Evolutionary conservation across 176 grass and related monocot genomes (phyloP).

Genomic region (Paspalum notatum): DNA sequence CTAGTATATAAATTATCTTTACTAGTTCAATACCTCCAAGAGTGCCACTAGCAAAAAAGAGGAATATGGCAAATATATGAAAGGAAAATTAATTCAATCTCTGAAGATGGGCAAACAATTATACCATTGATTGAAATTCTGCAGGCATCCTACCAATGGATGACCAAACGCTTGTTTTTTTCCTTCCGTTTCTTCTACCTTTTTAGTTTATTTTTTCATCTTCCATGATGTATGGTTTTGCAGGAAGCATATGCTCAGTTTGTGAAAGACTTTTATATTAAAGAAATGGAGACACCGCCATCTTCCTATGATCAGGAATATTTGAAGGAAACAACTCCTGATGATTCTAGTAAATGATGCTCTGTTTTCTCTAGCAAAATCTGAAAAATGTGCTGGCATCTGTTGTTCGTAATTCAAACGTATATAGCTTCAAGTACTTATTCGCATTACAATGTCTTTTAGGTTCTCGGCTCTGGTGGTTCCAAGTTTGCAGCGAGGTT

Average conservation of each 20-base stretch:
- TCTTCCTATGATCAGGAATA: conserved; percentile 79
- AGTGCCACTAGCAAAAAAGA: not conserved
- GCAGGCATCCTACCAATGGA: not conserved
- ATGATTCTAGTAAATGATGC: conserved; percentile 63
- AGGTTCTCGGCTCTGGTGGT: conserved; percentile 94
- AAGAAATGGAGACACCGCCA: conserved; percentile 52
- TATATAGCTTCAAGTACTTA: conserved; percentile 32
- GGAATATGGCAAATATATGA: not conserved
- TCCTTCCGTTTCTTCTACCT: not conserved
- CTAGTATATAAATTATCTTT: not conserved
- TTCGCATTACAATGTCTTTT: conserved; percentile 30
- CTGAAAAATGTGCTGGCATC: conserved; percentile 1
- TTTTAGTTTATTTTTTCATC: conserved; percentile 13
- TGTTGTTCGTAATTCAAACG: conserved; percentile 2
- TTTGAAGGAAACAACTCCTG: conserved; percentile 77
- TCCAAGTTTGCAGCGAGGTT: conserved; percentile 96
- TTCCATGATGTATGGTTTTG: conserved; percentile 30
- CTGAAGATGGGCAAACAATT: not conserved
- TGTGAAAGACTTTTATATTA: conserved; percentile 81
- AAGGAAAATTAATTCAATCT: not conserved
- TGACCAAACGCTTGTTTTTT: not conserved
- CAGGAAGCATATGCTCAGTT: conserved; percentile 71
- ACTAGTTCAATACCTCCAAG: not conserved
- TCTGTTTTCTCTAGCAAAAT: conserved; percentile 26
- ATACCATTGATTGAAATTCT: not conserved